Evolutionary conservation across 202 grass and related monocot species (phyloP), one percentile per base, ranked within the genome.

Genomic region (Sporobolus alterniflorus): DNA sequence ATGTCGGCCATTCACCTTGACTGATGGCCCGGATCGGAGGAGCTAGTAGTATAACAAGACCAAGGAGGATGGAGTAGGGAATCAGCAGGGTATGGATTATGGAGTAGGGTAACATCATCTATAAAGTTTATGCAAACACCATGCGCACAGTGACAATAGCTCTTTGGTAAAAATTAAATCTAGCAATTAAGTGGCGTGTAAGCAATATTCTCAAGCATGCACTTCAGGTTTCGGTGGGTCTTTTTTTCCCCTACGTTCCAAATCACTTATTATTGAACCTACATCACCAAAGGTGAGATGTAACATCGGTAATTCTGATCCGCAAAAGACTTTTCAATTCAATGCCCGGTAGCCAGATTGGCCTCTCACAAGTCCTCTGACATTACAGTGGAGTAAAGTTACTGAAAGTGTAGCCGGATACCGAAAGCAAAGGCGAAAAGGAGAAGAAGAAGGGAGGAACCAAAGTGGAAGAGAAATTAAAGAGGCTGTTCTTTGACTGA

Each of bases 371-470:
- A 77, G 41, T 76, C 64, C 17, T 70, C 57, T 33, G 46, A 78
- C 88, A 73, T 82, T 78, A 86, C 73, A 86, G 49, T 77, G 67
- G 83, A 82, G 83, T 90, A 78, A 90, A 90, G 84, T 26, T 79
- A 69, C 79, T 87, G 84, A 86, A 90, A 87, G 83, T 41, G 61
- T 57, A 34, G 9, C 62, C 22, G 81, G 79, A 67, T 74, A 70
- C 69, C 34, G 21, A 79, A 87, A 87, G 68, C 42, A 86, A 82
- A 16, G 49, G 57, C 3, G 0, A 22, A 25, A 48, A 62, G 11
- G 36, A 39, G 17, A 55, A 50, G 67, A 50, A 49, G 11, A 81
- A 13, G 17, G 64, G 7, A 30, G 33, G 30, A 44, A 48, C 73
- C 49, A 68, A 78, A 82, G 78, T 21, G 66, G 17, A 9, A 28